These are phyloP conservation scores for Fusarium nurragi DNA, from an alignment of 2,329 filamentous ascomycete genomes.

Conservation along the genomic window DNA sequence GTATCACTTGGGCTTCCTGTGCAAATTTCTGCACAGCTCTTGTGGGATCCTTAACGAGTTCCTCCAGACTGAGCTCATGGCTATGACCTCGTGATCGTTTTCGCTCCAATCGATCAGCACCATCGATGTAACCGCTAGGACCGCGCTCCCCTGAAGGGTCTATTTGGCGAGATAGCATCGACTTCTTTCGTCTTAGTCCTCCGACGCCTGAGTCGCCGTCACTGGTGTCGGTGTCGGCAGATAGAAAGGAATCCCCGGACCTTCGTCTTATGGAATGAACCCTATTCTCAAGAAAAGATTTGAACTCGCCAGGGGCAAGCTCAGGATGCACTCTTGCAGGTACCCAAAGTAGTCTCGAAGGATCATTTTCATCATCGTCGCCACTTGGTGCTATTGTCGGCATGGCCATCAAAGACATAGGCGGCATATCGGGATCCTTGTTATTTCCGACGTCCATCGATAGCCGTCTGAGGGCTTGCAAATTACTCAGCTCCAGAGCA, in stretches of 20 bases:
- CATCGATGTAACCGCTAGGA: conserved; percentile 78
- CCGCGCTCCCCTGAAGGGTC: conserved; percentile 71
- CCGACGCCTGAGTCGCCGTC: conserved; percentile 67
- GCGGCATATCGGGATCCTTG: conserved; percentile 78
- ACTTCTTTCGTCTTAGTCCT: conserved; percentile 85
- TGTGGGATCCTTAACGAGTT: conserved; percentile 82
- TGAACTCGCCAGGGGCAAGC: conserved; percentile 94
- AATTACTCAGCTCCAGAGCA: conserved; percentile 89
- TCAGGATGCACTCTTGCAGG: conserved; percentile 94
- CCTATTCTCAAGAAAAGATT: conserved; percentile 92
- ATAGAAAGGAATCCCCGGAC: conserved; percentile 76
- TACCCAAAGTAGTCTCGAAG: conserved; percentile 92
- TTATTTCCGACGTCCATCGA: conserved; percentile 90
- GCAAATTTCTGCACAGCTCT: conserved; percentile 75
- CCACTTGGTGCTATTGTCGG: conserved; percentile 76
- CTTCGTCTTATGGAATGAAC: conserved; percentile 88
- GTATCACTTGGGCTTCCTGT: conserved; percentile 62
- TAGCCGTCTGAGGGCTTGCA: conserved; percentile 89
- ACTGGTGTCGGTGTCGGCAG: conserved; percentile 60
- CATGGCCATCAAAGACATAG: conserved; percentile 73
- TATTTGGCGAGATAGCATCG: conserved; percentile 93
- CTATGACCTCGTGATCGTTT: conserved; percentile 71
- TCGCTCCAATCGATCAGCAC: conserved; percentile 80
- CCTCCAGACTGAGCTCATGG: conserved; percentile 77
- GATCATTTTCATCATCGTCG: conserved; percentile 85